These are phyloP conservation scores for Erythrobasidium yunnanense DNA, from an alignment of 768 basidiomycete species.

Conservation along the genomic window DNA sequence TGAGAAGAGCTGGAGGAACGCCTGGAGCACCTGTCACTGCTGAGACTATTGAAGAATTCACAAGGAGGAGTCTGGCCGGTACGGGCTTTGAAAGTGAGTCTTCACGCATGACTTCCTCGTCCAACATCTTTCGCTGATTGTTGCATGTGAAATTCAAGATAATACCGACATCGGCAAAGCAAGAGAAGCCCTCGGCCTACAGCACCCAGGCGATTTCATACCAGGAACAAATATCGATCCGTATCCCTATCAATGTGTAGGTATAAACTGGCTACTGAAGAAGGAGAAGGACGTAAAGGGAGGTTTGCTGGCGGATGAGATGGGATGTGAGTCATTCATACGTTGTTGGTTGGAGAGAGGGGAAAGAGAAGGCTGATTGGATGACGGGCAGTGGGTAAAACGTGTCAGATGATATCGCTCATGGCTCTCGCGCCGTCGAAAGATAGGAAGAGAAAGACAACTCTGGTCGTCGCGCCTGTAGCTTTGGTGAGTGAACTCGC, in stretches of 20 bases:
- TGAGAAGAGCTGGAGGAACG: background rate
- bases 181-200: background rate
- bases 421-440: background rate
- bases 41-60: background rate
- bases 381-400: background rate
- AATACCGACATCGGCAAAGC: background rate
- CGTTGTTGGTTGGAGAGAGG: no score
- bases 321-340: no score
- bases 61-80: background rate
- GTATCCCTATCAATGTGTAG: background rate
- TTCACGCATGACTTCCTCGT: background rate
- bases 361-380: no score
- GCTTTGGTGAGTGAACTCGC: background rate
- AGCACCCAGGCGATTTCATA: background rate
- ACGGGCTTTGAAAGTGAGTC: background rate
- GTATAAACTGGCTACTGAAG: no score
- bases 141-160: background rate
- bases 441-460: background rate
- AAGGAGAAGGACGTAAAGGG: no score
- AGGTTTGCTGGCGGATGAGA: no score
- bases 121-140: background rate
- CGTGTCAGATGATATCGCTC: background rate
- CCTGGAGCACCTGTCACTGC: no score
- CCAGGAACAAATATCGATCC: background rate
- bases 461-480: background rate